Conservation (phyloP, 352 stramenopile species). For the Pythium myriotylum region DNA sequence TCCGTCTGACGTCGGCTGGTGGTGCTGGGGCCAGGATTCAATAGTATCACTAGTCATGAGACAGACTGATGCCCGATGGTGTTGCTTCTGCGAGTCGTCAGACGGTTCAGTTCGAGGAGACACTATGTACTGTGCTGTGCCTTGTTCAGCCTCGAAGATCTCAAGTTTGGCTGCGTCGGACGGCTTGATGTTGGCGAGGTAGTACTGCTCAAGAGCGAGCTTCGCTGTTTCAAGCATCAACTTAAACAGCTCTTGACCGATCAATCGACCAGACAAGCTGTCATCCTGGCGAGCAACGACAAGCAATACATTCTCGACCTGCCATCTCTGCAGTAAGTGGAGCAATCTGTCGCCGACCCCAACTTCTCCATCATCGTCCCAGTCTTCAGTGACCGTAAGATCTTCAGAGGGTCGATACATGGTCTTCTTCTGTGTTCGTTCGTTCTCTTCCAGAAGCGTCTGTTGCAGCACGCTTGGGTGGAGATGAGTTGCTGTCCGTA, state of each 20-base stretch:
- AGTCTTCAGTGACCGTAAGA: constrained; percentile 47
- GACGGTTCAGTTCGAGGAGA: constrained; percentile 16
- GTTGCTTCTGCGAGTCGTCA: constrained; percentile 24
- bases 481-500: constrained; percentile 22
- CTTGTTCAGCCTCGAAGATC: constrained; percentile 32
- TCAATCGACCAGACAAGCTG: constrained; percentile 64
- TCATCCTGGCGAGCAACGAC: constrained; percentile 65
- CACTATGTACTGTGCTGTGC: constrained; percentile 12
- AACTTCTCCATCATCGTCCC: constrained; percentile 51
- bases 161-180: constrained; percentile 57
- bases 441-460: constrained; percentile 1
- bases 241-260: constrained; percentile 70
- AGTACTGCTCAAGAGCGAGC: constrained; percentile 74
- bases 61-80: constrained; percentile 34
- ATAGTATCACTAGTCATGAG: constrained; percentile 62
- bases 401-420: constrained; percentile 28
- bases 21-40: constrained; percentile 58
- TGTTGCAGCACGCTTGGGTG: constrained; percentile 21
- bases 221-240: constrained; percentile 71
- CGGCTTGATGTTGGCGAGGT: constrained; percentile 47
- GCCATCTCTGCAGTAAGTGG: constrained; percentile 81
- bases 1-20: constrained; percentile 57
- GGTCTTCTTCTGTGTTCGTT: constrained; percentile 4
- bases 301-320: constrained; percentile 73
- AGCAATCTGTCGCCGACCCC: constrained; percentile 74